phyloP scores from a whole-genome alignment of 164 flowering plant genomes.

The Houttuynia cordata region DNA sequence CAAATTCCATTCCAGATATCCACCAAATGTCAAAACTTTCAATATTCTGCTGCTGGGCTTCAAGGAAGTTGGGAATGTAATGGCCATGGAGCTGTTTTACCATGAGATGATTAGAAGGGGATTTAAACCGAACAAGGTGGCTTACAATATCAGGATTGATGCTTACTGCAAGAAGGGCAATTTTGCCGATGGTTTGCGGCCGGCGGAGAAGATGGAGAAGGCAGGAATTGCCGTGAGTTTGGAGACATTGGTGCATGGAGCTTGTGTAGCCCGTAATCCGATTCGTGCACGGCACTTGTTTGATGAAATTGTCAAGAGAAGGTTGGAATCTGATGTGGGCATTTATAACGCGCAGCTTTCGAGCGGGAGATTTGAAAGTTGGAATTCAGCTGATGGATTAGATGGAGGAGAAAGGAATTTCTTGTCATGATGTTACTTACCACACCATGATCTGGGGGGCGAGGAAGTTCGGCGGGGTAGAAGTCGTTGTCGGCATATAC shows the following conservation, averaged over 20 bases:
- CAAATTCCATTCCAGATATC: slow-evolving; percentile 37
- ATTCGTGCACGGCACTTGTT: slow-evolving; percentile 45
- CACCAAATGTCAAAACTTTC: slow-evolving; percentile 56
- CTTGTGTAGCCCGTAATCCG: slow-evolving; percentile 45
- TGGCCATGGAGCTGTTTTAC: slow-evolving; percentile 65
- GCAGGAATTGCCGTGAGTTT: slow-evolving; percentile 27
- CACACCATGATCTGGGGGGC: slow-evolving; percentile 51
- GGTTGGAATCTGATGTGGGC: slow-evolving; percentile 42
- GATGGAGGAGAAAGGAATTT: slow-evolving; percentile 53
- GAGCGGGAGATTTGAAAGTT: slow-evolving; percentile 31
- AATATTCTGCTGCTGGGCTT: slow-evolving; percentile 78
- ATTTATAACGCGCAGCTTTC: slow-evolving; percentile 69
- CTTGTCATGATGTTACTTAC: slow-evolving; percentile 50
- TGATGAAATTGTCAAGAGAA: slow-evolving; percentile 38
- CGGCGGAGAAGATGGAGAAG: slow-evolving; percentile 57
- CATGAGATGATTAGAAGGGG: slow-evolving; percentile 78
- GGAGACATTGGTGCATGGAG: slow-evolving; percentile 74
- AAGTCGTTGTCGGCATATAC: slow-evolving; percentile 37
- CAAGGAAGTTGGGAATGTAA: slow-evolving; percentile 51
- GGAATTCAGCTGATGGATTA: slow-evolving; percentile 49
- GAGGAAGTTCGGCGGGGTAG: slow-evolving; percentile 30
- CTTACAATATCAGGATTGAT: slow-evolving; percentile 66
- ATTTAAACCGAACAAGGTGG: slow-evolving; percentile 42
- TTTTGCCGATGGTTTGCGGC: slow-evolving; percentile 47
- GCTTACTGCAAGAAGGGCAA: slow-evolving; percentile 64